Evolutionary conservation across 2,329 filamentous ascomycete genomes (phyloP), one percentile per base, ranked within the genome.

Genomic region (Coniosporium tulheliwenetii): DNA sequence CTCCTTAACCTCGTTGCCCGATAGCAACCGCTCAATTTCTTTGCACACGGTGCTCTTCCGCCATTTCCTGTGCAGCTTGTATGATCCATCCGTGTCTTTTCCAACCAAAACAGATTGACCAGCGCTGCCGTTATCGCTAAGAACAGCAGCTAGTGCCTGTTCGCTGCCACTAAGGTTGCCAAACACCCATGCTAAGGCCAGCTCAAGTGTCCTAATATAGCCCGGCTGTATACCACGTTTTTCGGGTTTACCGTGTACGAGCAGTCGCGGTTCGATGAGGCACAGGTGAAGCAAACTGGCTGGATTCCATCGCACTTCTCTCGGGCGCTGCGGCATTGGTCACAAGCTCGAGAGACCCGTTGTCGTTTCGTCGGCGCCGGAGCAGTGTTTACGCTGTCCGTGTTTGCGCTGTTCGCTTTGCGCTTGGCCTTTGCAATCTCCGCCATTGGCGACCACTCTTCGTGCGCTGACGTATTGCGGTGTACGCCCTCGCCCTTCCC

Each of bases 141-240:
- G 60, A 39, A 78, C 59, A 7, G 59, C 59, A 38, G 72, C 67
- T 16, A 83, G 65, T 10, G 69, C 65, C 39, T 67, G 63, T 55
- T 83, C 78, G 38, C 67, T 70, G 8, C 70, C 73, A 10, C 73
- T 67, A 31, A 76, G 69, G 41, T 72, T 71, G 44, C 75, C 69
- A 44, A 84, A 79, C 1, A 81, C 61, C 65, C 77, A 77, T 10
- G 77, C 78, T 41, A 82, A 66, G 8, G 78, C 71, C 36, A 81
- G 58, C 56, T 87, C 82, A 13, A 87, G 64, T 0, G 79, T 80
- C 30, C 81, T 72, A 41, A 87, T 79, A 52, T 86, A 85, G 12
- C 83, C 82, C n/a, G 82, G 82, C 50, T 81, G 81, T 9, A 87
- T 75, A 3, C 83, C 82, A 46, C 82, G 70, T 56, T 85, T 85